These are phyloP conservation scores for Dipodascus albidus DNA, from an alignment of 805 yeast genomes.

Conservation along the genomic window DNA sequence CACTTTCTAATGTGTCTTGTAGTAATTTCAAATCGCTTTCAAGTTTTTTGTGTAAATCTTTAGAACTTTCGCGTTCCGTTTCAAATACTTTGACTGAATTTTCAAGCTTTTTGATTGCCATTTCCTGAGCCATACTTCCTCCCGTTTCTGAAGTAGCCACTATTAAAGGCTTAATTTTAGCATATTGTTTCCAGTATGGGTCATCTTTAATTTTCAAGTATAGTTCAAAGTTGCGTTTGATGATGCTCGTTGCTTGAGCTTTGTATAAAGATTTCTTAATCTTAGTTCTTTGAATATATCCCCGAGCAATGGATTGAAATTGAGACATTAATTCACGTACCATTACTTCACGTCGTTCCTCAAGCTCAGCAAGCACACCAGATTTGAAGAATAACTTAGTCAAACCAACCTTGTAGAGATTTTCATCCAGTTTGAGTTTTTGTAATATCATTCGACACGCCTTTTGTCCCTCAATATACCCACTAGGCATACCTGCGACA, in stretches of 20 bases:
- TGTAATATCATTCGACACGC: slow-evolving; percentile 59
- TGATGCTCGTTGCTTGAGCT: slow-evolving; percentile 56
- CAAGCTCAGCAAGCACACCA: slow-evolving; percentile 70
- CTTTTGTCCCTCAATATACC: slow-evolving; percentile 41
- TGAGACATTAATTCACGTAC: slow-evolving; percentile 42
- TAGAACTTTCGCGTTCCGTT: slow-evolving; percentile 19
- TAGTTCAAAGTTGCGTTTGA: slow-evolving; percentile 48
- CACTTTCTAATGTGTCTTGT: slow-evolving; percentile 28
- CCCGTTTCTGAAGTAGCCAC: slow-evolving; percentile 49
- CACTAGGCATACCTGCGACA: slow-evolving; percentile 34
- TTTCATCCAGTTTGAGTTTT: slow-evolving; percentile 46
- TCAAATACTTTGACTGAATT: slow-evolving; percentile 17
- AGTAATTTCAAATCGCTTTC: slow-evolving; percentile 22
- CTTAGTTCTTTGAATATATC: slow-evolving; percentile 42
- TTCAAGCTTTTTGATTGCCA: slow-evolving; percentile 25
- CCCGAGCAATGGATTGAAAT: slow-evolving; percentile 58
- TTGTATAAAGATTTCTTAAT: slow-evolving; percentile 41
- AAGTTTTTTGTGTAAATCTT: slow-evolving; percentile 16
- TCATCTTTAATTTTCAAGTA: slow-evolving; percentile 38
- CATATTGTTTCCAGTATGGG: slow-evolving; percentile 72
- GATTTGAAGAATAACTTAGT: slow-evolving; percentile 67
- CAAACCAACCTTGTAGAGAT: slow-evolving; percentile 54
- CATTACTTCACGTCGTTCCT: slow-evolving; percentile 58
- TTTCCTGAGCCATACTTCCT: slow-evolving; percentile 35
- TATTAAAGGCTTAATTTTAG: slow-evolving; percentile 64